Evolutionary conservation across 2,329 filamentous ascomycete genomes (phyloP).

Genomic region (Fusarium vanettenii): DNA sequence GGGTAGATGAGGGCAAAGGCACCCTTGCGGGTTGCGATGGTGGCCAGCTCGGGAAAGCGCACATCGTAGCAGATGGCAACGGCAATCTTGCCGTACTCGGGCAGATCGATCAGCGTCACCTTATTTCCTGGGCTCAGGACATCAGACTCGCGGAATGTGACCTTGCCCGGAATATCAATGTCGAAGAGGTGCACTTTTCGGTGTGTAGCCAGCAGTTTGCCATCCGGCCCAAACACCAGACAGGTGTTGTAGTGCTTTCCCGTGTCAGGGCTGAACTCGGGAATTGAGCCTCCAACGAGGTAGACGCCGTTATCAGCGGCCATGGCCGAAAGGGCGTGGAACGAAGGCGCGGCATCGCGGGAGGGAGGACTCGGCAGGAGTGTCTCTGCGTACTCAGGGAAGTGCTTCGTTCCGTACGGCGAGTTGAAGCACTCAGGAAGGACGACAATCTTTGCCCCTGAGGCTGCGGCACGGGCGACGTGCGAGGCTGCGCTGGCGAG

Average conservation of each 20-base stretch:
- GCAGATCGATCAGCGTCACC: constrained; percentile 85
- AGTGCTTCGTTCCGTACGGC: constrained; percentile 91
- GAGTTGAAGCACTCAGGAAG: constrained; percentile 99
- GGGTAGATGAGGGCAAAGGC: constrained; percentile 92
- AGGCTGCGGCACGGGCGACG: constrained; percentile 81
- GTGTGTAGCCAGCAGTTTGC: constrained; percentile 85
- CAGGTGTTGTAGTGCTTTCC: constrained; percentile 90
- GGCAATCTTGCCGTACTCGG: constrained; percentile 87
- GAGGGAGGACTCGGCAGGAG: constrained; percentile 82
- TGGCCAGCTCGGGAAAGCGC: constrained; percentile 93
- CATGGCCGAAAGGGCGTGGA: constrained; percentile 83
- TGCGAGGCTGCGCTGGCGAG: constrained; percentile 83
- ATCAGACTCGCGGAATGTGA: constrained; percentile 90
- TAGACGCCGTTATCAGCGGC: constrained; percentile 83
- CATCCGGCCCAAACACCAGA: constrained; percentile 82
- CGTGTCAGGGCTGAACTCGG: constrained; percentile 73
- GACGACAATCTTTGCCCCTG: constrained; percentile 87
- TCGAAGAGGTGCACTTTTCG: constrained; percentile 97
- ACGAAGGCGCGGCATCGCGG: constrained; percentile 79
- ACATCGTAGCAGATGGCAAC: constrained; percentile 98
- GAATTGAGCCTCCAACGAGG: constrained; percentile 91
- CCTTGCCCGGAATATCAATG: constrained; percentile 96
- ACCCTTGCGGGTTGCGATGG: constrained; percentile 86
- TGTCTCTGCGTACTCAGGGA: constrained; percentile 90
- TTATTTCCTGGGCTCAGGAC: constrained; percentile 88